Percentiles rank a stretch among this genome's conserved stretches.
Evolutionary conservation across 2,329 filamentous ascomycete species (phyloP).

Genomic region (Thyridium curvatum): DNA sequence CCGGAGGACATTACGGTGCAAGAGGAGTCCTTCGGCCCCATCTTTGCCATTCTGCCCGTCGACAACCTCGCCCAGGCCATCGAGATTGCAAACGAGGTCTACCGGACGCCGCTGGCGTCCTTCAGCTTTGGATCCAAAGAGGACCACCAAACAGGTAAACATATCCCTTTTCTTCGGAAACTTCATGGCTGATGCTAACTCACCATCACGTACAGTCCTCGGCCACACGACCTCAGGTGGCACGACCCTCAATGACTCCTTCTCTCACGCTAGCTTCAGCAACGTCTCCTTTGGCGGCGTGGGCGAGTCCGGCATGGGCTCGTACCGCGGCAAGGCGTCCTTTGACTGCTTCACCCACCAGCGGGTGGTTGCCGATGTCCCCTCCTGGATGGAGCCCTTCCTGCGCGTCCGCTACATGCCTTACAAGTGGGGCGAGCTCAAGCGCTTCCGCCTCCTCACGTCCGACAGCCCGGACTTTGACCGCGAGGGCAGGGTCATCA

Average conservation of each 20-base stretch:
- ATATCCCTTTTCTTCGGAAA: neutral
- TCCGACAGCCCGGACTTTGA: constrained; percentile 52
- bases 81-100: constrained; percentile 69
- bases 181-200: constrained; percentile 4
- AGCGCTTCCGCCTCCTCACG: constrained; percentile 35
- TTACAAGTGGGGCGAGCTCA: constrained; percentile 41
- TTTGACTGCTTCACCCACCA: constrained; percentile 63
- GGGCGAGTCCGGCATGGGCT: constrained; percentile 68
- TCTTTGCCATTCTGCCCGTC: constrained; percentile 76
- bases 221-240: constrained; percentile 60
- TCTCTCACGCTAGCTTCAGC: constrained; percentile 49
- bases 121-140: constrained; percentile 79
- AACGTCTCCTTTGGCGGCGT: constrained; percentile 79
- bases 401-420: constrained; percentile 65
- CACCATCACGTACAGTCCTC: constrained; percentile 41
- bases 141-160: constrained; percentile 67
- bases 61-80: constrained; percentile 82
- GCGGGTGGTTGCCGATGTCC: constrained; percentile 52
- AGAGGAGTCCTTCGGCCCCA: constrained; percentile 89
- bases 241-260: constrained; percentile 53
- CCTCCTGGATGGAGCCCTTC: constrained; percentile 60
- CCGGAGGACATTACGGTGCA: constrained; percentile 69
- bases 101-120: constrained; percentile 76
- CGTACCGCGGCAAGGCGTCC: constrained; percentile 70
- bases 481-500: constrained; percentile 46